Base-by-base conservation (phyloP, 352 stramenopile genomes). In the Aphanomyces invadans region DNA sequence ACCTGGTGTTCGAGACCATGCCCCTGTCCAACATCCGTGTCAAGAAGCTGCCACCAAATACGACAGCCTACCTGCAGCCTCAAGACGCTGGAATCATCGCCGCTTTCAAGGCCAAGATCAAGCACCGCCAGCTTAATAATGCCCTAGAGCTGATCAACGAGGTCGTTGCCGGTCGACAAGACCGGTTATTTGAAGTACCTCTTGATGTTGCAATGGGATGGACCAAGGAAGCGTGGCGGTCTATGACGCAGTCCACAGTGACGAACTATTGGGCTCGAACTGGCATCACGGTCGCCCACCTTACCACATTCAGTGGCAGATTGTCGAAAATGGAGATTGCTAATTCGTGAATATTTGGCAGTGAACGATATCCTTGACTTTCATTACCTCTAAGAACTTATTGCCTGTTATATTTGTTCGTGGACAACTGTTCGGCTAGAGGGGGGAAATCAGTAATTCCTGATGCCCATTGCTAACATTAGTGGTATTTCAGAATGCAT, bases 21-120 rank as follows among this genome's bases (percentile, higher is more conserved):
- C 31, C 21, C 5, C 46, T 54, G 46, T 21, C 46, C 7, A 64
- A 53, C 42, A 21, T 64, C 56, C 4, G 28, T 19, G 7, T 64
- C 10, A 38, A 64, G 56, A 42, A 61, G n/a, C 31, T 64, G 11
- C 36, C n/a, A 9, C 25, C 31, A 4, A 64, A 64, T 21, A 52
- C 29, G 23, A 64, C 56, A 5, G 25, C 56, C 9, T 23, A 54
- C 42, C n/a, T 64, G 11, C 56, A 64, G 21, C 31, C 56, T 5
- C 29, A 38, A 7, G 56, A 61, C 61, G 36, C 56, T 23, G 42
- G 56, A 9, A 64, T 64, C 11, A 64, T 64, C 17, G 17, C 17
- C 4, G 7, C 53, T 4, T 61, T 61, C 36, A 61, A 61, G 26
- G 29, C 53, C n/a, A 29, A 54, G 25, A 19, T 54, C 7, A 54